These are phyloP conservation scores for Ogataea corticis DNA, from an alignment of 805 yeast genomes.

Conservation along the genomic window DNA sequence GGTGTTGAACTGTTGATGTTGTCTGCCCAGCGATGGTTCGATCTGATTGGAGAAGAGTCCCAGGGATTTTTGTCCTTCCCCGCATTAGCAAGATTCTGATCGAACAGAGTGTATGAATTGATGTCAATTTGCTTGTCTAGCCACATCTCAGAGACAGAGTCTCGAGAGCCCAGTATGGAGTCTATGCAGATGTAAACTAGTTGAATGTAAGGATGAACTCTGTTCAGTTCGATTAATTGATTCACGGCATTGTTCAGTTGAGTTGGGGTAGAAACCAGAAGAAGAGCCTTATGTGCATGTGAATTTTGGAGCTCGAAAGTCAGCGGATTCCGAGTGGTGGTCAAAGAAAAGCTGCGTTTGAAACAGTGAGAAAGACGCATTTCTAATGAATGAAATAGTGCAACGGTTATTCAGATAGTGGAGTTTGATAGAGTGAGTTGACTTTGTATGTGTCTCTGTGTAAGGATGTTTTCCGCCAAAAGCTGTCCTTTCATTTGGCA, in stretches of 20 bases:
- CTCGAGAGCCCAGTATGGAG: constrained; percentile 25
- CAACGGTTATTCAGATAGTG: too few species aligned
- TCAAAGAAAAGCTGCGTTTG: constrained; percentile 12
- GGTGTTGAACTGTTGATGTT: constrained; percentile 8
- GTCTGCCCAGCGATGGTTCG: constrained; percentile 13
- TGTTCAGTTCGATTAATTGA: constrained; percentile 13
- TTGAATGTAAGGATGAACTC: constrained; percentile 15
- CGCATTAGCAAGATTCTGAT: constrained; percentile 6
- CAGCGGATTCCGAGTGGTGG: constrained; percentile 27
- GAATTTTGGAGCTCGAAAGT: constrained; percentile 5
- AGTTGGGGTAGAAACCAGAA: constrained; percentile 32
- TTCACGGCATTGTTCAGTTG: constrained; percentile 24
- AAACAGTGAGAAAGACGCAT: background rate
- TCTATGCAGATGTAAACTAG: constrained; percentile 30
- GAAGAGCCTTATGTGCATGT: constrained; percentile 19
- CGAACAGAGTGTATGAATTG: constrained; percentile 10
- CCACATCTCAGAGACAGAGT: constrained; percentile 33
- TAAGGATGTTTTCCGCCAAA: constrained; percentile 3
- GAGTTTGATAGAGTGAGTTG: too few species aligned
- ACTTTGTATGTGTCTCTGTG: background rate
- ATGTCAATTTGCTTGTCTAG: constrained; percentile 18
- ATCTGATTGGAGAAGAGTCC: constrained; percentile 13
- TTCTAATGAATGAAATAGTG: too few species aligned
- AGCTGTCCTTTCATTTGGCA: too few species aligned
- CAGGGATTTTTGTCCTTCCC: background rate